Evolutionary conservation across 2,329 filamentous ascomycete genomes (phyloP).

Genomic region (Sarocladium kiliense): DNA sequence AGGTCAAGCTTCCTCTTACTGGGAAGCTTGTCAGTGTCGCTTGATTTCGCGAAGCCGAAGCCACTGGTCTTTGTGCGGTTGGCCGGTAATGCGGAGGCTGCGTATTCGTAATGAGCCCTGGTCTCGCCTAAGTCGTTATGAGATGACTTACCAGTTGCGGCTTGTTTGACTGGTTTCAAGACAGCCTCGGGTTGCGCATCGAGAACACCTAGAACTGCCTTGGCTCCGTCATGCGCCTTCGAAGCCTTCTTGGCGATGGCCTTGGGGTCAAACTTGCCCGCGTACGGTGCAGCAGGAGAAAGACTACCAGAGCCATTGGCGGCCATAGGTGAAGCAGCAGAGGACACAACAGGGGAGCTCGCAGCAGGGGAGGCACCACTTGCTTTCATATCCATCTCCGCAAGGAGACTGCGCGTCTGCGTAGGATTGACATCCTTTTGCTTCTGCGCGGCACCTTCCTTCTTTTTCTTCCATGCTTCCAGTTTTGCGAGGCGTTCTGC

Average conservation of each 20-base stretch:
- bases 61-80: constrained; percentile 70
- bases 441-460: constrained; percentile 69
- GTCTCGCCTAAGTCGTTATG: not conserved
- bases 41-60: constrained; percentile 74
- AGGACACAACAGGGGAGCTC: constrained; percentile 46
- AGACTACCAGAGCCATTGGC: constrained; percentile 35
- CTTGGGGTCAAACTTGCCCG: constrained; percentile 83
- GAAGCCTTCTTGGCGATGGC: constrained; percentile 75
- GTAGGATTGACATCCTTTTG: constrained; percentile 62
- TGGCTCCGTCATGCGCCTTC: constrained; percentile 47
- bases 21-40: constrained; percentile 61
- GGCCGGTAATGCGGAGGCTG: constrained; percentile 56
- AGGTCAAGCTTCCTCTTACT: constrained; percentile 75
- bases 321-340: constrained; percentile 42
- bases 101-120: constrained; percentile 18
- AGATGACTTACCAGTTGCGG: constrained; percentile 28
- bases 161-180: constrained; percentile 23
- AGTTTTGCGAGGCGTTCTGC: constrained; percentile 75
- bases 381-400: constrained; percentile 69
- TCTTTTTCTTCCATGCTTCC: constrained; percentile 89
- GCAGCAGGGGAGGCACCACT: constrained; percentile 38
- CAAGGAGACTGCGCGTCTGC: constrained; percentile 61
- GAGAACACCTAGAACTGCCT: constrained; percentile 42
- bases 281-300: constrained; percentile 55
- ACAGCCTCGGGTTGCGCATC: constrained; percentile 30